Evolutionary conservation across 73 alveolate genomes (phyloP).

Genomic region (Paramecium primaurelia): DNA sequence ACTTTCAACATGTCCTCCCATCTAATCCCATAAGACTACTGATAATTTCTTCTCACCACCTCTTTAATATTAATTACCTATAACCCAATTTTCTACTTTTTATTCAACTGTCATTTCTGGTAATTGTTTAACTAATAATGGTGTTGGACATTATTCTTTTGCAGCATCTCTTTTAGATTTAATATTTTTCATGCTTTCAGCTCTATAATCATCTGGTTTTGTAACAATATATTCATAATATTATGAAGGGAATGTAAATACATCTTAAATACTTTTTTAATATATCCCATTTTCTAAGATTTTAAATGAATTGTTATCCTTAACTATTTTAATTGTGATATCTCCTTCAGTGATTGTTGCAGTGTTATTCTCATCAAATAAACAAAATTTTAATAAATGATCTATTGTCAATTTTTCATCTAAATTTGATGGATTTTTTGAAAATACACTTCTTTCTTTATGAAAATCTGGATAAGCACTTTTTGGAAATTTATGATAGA

Average conservation of each 20-base stretch:
- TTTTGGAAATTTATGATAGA: conserved; percentile 48
- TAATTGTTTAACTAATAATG: neutral
- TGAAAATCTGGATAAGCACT: conserved; percentile 57
- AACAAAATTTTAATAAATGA: conserved; percentile 14
- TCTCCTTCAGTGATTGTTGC: neutral
- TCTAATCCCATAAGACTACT: neutral
- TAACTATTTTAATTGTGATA: neutral
- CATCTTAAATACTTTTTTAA: conserved; percentile 18
- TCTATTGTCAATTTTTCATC: conserved; percentile 49
- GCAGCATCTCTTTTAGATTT: conserved; percentile 7
- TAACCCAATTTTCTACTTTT: neutral
- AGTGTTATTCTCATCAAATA: conserved; percentile 47
- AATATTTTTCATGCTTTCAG: conserved; percentile 35
- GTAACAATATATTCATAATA: conserved; percentile 29
- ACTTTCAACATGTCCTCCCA: conserved; percentile 30
- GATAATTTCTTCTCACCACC: conserved; percentile 1
- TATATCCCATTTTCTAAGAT: conserved; percentile 53
- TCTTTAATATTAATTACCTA: neutral
- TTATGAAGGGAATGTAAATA: neutral
- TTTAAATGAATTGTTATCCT: conserved; percentile 7
- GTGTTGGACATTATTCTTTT: conserved; percentile 30
- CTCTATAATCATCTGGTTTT: conserved; percentile 50
- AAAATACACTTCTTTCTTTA: conserved; percentile 57
- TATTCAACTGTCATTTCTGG: conserved; percentile 9
- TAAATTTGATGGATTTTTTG: conserved; percentile 41